A percentile compares a stretch with the other conserved stretches of the same genome.
phyloP scores from a whole-genome alignment of 2,329 filamentous ascomycete genomes.

The Bipolaris cookei region DNA sequence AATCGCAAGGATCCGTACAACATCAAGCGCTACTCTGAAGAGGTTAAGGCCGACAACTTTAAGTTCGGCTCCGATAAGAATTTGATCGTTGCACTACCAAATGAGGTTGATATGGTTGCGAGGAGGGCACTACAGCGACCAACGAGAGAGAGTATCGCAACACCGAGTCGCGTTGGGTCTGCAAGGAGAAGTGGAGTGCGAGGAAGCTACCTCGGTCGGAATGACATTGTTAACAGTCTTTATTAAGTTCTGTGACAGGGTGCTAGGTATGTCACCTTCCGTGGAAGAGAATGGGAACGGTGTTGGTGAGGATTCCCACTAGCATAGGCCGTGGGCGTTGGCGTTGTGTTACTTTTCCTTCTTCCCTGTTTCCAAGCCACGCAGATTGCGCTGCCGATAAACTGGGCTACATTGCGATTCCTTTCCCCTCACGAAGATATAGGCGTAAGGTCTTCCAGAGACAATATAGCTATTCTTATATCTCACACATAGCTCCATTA shows the following conservation, averaged over 20 bases:
- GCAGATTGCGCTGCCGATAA: background rate
- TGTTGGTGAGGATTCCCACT: background rate
- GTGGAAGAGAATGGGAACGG: background rate
- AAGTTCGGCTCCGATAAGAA: conserved; percentile 97
- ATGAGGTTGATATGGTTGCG: conserved; percentile 97
- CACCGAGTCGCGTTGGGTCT: conserved; percentile 55
- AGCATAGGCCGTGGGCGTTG: background rate
- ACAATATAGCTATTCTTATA: background rate
- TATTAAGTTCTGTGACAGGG: conserved; percentile 51
- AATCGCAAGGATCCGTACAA: conserved; percentile 87
- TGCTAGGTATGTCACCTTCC: background rate
- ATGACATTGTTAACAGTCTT: conserved; percentile 82
- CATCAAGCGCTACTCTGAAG: conserved; percentile 94
- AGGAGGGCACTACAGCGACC: conserved; percentile 84
- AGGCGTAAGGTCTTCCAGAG: background rate
- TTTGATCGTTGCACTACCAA: conserved; percentile 93
- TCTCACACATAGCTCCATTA: background rate
- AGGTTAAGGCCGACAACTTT: conserved; percentile 98
- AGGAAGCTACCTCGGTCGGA: conserved; percentile 75
- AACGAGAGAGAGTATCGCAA: conserved; percentile 90
- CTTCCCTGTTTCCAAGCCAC: background rate
- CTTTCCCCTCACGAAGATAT: background rate
- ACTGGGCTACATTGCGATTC: background rate
- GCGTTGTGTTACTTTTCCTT: conserved; percentile 1
- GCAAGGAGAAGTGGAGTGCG: conserved; percentile 49